Conservation (phyloP, 371 early-diverging fungal species). For the Mucor velutinosus region DNA sequence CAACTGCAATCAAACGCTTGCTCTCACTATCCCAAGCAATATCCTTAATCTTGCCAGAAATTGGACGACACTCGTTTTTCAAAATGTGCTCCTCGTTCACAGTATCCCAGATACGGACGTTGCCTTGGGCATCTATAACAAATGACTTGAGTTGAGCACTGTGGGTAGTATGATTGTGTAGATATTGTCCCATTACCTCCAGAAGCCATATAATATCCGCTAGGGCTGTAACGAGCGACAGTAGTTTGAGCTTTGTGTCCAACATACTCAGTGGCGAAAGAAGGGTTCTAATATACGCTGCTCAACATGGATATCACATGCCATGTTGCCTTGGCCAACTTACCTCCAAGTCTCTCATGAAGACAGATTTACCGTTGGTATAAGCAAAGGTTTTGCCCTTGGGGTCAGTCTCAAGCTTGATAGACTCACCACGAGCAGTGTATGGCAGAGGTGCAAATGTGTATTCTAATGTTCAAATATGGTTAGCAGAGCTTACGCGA, state of each 20-base stretch:
- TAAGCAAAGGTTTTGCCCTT: slow-evolving; percentile 87
- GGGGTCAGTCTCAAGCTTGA: slow-evolving; percentile 84
- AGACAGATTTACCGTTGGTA: slow-evolving; percentile 87
- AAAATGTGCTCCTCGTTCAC: slow-evolving; percentile 82
- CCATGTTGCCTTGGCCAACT: not conserved
- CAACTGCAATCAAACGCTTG: slow-evolving; percentile 93
- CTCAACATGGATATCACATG: not conserved
- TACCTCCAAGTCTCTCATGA: slow-evolving; percentile 86
- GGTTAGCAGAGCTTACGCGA: not conserved
- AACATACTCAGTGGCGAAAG: slow-evolving; percentile 81
- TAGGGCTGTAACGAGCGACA: slow-evolving; percentile 89
- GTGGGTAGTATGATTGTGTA: not conserved
- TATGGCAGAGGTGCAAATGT: slow-evolving; percentile 80
- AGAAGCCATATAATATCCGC: slow-evolving; percentile 94
- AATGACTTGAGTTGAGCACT: not conserved
- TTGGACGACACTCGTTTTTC: slow-evolving; percentile 76
- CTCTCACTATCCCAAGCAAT: slow-evolving; percentile 95
- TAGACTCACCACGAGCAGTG: slow-evolving; percentile 80
- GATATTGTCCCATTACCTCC: slow-evolving; percentile 65
- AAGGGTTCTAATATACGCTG: slow-evolving; percentile 68
- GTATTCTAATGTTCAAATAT: slow-evolving; percentile 36
- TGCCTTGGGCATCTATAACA: slow-evolving; percentile 76
- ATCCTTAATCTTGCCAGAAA: slow-evolving; percentile 85
- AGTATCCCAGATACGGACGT: slow-evolving; percentile 94
- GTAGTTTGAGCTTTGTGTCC: slow-evolving; percentile 80